A percentile compares a stretch with the other conserved stretches of the same genome.
phyloP scores from a whole-genome alignment of 371 early-diverging fungal genomes.

The Mucor sp. region DNA sequence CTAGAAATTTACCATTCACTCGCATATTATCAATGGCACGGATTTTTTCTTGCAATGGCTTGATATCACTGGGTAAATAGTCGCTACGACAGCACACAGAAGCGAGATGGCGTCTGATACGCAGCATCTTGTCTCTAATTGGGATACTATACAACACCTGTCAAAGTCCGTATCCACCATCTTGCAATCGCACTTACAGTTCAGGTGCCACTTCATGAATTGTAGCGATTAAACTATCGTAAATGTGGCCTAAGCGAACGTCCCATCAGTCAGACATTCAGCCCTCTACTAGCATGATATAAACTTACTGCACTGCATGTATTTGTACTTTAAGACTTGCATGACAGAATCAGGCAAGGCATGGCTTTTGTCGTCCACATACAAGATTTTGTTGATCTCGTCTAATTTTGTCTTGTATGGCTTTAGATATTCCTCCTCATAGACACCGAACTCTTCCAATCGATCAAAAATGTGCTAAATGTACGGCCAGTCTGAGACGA shows the following conservation, averaged over 20 bases:
- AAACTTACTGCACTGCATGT: constrained; percentile 44
- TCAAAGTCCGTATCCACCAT: not conserved
- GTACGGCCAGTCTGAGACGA: not conserved
- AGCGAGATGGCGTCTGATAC: constrained; percentile 64
- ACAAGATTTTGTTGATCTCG: constrained; percentile 39
- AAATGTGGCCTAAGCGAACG: constrained; percentile 27
- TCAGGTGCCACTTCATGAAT: constrained; percentile 48
- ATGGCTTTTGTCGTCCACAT: constrained; percentile 27
- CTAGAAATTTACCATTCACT: constrained; percentile 73
- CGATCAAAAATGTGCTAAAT: constrained; percentile 74
- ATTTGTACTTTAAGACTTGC: constrained; percentile 38
- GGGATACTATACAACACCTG: constrained; percentile 47
- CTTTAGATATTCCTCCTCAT: constrained; percentile 51
- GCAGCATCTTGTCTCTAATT: constrained; percentile 63
- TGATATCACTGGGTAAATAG: constrained; percentile 44
- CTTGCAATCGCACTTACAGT: constrained; percentile 30
- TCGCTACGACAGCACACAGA: constrained; percentile 46
- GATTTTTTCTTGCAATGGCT: constrained; percentile 64
- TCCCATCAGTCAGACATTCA: not conserved
- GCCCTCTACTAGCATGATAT: not conserved
- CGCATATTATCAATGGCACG: constrained; percentile 68
- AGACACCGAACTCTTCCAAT: constrained; percentile 69
- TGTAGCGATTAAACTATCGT: constrained; percentile 32
- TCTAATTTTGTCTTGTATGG: constrained; percentile 43
- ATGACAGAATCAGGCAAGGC: constrained; percentile 33